A percentile compares a stretch with the other conserved stretches of the same genome.
These are phyloP conservation scores for Gossypium davidsonii DNA, from an alignment of 441 rosid genomes.

Conservation along the genomic window DNA sequence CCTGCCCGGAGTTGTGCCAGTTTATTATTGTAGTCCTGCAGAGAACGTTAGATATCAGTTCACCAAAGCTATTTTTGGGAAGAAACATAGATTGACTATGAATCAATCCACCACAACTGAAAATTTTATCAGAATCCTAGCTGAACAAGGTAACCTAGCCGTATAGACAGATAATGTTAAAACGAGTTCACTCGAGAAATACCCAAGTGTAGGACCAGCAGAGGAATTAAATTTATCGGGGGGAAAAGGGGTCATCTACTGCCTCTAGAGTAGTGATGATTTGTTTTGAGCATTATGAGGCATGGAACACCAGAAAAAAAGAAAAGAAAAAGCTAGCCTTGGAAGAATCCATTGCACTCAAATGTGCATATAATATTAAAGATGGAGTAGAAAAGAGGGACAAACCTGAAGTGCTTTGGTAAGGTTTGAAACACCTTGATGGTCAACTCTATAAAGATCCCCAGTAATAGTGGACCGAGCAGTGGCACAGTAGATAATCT, in stretches of 20 bases:
- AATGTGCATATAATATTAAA: background rate
- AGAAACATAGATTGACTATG: background rate
- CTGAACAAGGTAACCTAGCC: background rate
- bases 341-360: background rate
- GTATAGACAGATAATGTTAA: background rate
- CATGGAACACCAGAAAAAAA: background rate
- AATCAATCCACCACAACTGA: background rate
- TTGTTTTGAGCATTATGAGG: background rate
- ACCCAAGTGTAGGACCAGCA: background rate
- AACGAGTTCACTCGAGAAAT: background rate
- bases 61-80: background rate
- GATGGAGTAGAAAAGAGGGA: background rate
- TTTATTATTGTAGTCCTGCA: constrained; percentile 77
- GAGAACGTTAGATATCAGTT: constrained; percentile 1
- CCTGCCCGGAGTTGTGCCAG: constrained; percentile 84
- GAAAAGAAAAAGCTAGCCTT: background rate
- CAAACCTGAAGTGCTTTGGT: constrained; percentile 74
- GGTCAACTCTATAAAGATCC: constrained; percentile 84
- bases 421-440: constrained; percentile 84
- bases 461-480: constrained; percentile 88
- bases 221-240: background rate
- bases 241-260: background rate
- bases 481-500: constrained; percentile 88
- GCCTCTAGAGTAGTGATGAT: background rate
- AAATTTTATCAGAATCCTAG: background rate